Evolutionary conservation across 345 rosid genomes (phyloP).

Genomic region (Rhodamnia argentea): DNA sequence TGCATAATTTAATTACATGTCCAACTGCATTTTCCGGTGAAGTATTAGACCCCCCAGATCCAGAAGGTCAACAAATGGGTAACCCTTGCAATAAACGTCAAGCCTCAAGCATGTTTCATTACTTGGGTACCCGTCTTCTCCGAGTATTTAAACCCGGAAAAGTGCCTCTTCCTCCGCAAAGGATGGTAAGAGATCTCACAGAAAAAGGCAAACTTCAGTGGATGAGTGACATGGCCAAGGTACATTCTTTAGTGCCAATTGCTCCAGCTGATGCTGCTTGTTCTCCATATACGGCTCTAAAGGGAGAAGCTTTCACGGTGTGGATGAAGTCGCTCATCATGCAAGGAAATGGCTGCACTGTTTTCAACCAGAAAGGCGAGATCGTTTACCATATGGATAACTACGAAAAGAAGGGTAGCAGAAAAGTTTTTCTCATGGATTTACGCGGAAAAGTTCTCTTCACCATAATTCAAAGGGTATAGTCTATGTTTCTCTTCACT

Average conservation of each 20-base stretch:
- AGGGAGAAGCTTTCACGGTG: conserved; percentile 18
- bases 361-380: conserved; percentile 23
- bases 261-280: not conserved
- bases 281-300: conserved; percentile 1
- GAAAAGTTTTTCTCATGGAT: conserved; percentile 26
- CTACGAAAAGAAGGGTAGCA: conserved; percentile 20
- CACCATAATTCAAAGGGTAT: conserved; percentile 21
- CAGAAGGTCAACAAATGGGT: not conserved
- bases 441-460: conserved; percentile 20
- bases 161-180: not conserved
- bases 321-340: conserved; percentile 39
- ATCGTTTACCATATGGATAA: conserved; percentile 38
- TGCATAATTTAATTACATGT: not conserved
- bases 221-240: not conserved
- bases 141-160: not conserved
- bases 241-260: not conserved
- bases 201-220: not conserved
- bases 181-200: not conserved
- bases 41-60: not conserved
- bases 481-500: not conserved
- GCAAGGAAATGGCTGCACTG: conserved; percentile 36
- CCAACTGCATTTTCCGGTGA: not conserved
- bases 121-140: not conserved
- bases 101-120: not conserved
- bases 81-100: not conserved